Evolutionary conservation across 352 stramenopile species (phyloP).

Genomic region (Globisporangium viniferum): DNA sequence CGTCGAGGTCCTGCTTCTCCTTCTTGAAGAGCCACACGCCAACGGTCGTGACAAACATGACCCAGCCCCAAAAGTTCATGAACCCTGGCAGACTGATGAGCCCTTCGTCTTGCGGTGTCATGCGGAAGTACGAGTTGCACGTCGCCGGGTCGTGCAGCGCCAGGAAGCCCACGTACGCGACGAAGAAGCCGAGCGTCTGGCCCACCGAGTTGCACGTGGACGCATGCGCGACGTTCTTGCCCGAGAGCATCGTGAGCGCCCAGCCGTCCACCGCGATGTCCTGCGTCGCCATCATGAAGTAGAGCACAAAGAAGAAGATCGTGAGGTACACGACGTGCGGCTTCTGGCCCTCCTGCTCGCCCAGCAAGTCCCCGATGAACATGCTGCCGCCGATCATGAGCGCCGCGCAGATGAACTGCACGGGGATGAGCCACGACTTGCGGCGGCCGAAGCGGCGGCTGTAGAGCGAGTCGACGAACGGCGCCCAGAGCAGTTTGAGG

Average conservation of each 20-base stretch:
- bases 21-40: constrained; percentile 92
- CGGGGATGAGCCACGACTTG: constrained; percentile 97
- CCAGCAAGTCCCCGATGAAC: constrained; percentile 86
- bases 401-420: constrained; percentile 94
- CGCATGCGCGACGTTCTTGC: constrained; percentile 95
- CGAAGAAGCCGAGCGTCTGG: constrained; percentile 97
- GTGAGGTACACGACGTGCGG: constrained; percentile 94
- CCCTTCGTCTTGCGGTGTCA: constrained; percentile 51
- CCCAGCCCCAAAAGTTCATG: constrained; percentile 92
- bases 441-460: constrained; percentile 88
- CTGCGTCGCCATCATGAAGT: constrained; percentile 99
- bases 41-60: constrained; percentile 92
- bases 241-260: constrained; percentile 99
- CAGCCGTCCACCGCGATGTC: constrained; percentile 99
- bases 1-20: constrained; percentile 60
- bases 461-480: constrained; percentile 96
- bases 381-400: constrained; percentile 93
- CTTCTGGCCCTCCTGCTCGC: constrained; percentile 67
- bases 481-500: constrained; percentile 99
- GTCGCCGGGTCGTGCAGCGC: constrained; percentile 93
- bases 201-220: constrained; percentile 96
- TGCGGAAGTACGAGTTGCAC: constrained; percentile 89
- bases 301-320: constrained; percentile 96
- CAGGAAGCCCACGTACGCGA: constrained; percentile 98
- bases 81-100: constrained; percentile 88